Evolutionary conservation across 257 asterid genomes (phyloP), one percentile per base, ranked within the genome.

Genomic region (Cruciata laevipes): DNA sequence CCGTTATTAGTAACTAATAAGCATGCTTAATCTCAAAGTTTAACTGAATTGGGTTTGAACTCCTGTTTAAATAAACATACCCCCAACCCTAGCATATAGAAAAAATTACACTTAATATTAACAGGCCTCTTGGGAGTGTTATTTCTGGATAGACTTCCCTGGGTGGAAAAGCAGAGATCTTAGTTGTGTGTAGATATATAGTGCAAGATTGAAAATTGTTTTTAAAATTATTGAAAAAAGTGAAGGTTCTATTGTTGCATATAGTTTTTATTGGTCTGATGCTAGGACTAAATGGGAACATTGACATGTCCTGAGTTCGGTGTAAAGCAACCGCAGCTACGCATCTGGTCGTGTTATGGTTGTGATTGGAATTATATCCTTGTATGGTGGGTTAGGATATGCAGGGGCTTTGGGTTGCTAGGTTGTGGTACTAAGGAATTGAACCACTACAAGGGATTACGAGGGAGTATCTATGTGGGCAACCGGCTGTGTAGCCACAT

Each of bases 401-500:
- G 16, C 3, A 5, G 63, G 63, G 37, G 35, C 37, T 58, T 47
- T 47, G 31, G 27, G 17, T 57, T 24, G 25, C 23, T n/a, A 53
- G 59, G 59, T 53, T 53, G 27, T 53, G 25, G 55, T 47, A 47
- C 60, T n/a, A 53, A 18, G 60, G 60, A 53, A 53, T 53, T 53
- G 27, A 53, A 53, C 20, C 27, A n/a, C 27, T n/a, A 8, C n/a
- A 17, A 18, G 30, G 25, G 60, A 27, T 53, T 25, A 6, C n/a
- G 16, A n/a, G 59, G 57, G 16, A 10, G 55, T 13, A 12, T 10
- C 2, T 27, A 27, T 27, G 14, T 44, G 14, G 53, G 53, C 10
- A 44, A 3, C 53, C 18, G 23, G 59, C 24, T 53, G 0, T 53
- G 9, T 20, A 3, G 59, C 24, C 27, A 53, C 24, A 53, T 53